Base-by-base conservation (phyloP, 179 eudicot genomes). In the Corrigiola litoralis region DNA sequence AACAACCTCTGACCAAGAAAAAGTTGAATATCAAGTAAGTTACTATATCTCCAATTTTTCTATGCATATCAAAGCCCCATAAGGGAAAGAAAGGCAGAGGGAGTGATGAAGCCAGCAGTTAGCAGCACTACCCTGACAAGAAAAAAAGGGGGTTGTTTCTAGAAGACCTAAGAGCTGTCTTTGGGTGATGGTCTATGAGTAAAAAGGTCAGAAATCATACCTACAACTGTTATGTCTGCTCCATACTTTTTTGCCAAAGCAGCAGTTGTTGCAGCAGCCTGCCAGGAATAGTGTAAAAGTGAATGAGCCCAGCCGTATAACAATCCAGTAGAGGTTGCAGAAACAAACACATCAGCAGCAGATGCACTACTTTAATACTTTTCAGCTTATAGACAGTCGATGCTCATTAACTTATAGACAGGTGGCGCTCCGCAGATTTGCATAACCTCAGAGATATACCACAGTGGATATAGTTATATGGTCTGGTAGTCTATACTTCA, bases 221-320 rank as follows among this genome's bases (percentile, higher is more conserved):
- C 97, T 44, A 90, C 90, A 46, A 94, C 95, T 59, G 97, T 94
- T 70, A 94, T 88, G 49, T 90, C 96, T 65, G 96, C 95, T 33
- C 96, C 97, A 70, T 90, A 94, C 77, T 90, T 94, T 75, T 88
- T 94, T 12, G 94, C 97, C 84, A 94, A 77, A 69, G 97, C 89
- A 81, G 96, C 82, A 74, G 85, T 75, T 47, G 99, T 90, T 24
- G 96, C 84, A 67, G 92, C 84, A 41, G 99, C 99, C 97, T 90
- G 79, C 18, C 40, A 36, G 42, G 23, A 47, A 36, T 41, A 44
- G 56, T 25, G 11, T 49, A 11, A 14, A 33, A 42, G 34, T 75
- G 12, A 53, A 63, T n/a, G 21, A 55, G 47, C 33, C 12, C 61
- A 33, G 4, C 42, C 33, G 18, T 55, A n/a, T 18, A 37, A 37